Evolutionary conservation across 768 basidiomycete genomes (phyloP), one percentile per base, ranked within the genome.

Genomic region (Serendipita sp.): DNA sequence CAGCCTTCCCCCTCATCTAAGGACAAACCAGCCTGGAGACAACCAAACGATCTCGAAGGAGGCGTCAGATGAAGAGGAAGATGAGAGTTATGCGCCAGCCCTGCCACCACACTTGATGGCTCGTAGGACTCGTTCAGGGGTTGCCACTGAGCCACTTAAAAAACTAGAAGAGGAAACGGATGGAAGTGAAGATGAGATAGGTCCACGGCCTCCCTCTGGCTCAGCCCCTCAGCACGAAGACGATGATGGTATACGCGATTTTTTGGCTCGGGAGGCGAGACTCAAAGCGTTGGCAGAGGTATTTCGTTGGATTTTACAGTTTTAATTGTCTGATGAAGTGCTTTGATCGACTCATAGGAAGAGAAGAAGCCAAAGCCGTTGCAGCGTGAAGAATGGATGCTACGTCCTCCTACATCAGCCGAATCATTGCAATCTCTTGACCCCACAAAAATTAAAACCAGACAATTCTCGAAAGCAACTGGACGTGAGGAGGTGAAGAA

Each of bases 331-430:
- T 44, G 44, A 30, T 32, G 41, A 30, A 30, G 10, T 36, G 45
- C 63, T 32, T 18, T n/a, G 41, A 18, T 45, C 30, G 30, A 65
- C 44, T 18, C 62, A 52, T 69, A 88, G 83, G 91, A 89, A 77
- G 87, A 85, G 1, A 75, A 78, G 10, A 85, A 87, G 69, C 89
- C 89, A 10, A 92, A 91, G 73, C 80, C 81, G 44, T 76, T 84
- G 44, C 77, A 91, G 73, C 83, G 96, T 47, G 91, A 97, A 18
- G 93, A 94, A 73, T 99, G 96, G 96, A 99, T 99, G 96, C 80
- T 98, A 51, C 87, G 88, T 1, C 95, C 95, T 1, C 95, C 96
- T 0, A 83, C 86, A 18, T 82, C 85, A 1, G 85, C 88, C 1
- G 88, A 89, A 81, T 81, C 54, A 85, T 91, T 94, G 69, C 67